Evolutionary conservation across 306 rosid genomes (phyloP).

Genomic region (Trifolium fragiferum): DNA sequence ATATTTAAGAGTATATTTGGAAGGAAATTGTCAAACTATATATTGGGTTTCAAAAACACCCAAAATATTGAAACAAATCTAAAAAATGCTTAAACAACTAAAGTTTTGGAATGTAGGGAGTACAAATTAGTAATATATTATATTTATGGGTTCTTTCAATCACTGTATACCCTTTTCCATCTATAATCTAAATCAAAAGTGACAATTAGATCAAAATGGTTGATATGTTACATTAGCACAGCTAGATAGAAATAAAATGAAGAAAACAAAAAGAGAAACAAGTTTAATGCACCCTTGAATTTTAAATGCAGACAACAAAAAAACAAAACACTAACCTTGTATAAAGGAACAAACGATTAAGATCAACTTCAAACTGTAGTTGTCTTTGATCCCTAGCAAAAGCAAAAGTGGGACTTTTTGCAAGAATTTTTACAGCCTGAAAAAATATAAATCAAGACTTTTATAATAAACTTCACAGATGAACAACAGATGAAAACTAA

Average conservation of each 20-base stretch:
- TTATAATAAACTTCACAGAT: conserved; percentile 20
- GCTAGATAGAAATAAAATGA: background rate
- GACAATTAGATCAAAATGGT: background rate
- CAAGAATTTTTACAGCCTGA: conserved; percentile 73
- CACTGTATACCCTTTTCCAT: too few relatives aligned
- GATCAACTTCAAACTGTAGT: conserved; percentile 74
- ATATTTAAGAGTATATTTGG: too few relatives aligned
- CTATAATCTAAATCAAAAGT: background rate
- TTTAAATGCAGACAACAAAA: conserved; percentile 24
- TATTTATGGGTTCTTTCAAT: background rate
- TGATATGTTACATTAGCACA: background rate
- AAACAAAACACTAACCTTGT: conserved; percentile 59
- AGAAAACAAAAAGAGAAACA: background rate
- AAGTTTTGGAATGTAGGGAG: background rate
- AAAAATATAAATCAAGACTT: conserved; percentile 28
- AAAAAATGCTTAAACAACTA: background rate
- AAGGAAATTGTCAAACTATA: background rate
- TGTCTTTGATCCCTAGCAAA: conserved; percentile 78
- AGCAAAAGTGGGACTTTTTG: conserved; percentile 63
- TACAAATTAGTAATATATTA: background rate
- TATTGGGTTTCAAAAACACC: background rate
- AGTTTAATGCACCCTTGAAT: conserved; percentile 5
- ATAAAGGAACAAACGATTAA: conserved; percentile 80
- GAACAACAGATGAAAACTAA: background rate
- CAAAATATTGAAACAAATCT: background rate